Base-by-base conservation (phyloP, 2,329 filamentous ascomycete species). In the Gaeumannomyces tritici region DNA sequence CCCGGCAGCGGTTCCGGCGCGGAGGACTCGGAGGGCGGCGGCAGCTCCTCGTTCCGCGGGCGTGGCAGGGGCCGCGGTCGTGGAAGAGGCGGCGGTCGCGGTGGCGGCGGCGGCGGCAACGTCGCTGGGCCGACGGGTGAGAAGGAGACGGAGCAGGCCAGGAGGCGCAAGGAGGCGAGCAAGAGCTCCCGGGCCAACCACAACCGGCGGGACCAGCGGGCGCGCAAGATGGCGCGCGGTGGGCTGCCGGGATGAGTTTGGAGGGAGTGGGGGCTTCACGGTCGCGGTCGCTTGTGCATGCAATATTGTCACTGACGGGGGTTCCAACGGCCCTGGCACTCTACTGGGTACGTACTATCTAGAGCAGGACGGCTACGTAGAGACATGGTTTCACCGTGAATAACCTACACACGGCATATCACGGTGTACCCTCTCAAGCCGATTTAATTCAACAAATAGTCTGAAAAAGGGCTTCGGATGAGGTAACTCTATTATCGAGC, bases 171-270 rank as follows among this genome's bases (percentile, higher is more conserved):
- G 72, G 93, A 96, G 71, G 86, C 89, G 29, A 89, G 87, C 67
- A 96, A 96, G 73, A 82, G 87, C 3, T 90, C 89, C 27, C 80
- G 89, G 64, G 92, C 91, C 35, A 96, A 96, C 71, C 92, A 96
- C 72, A 95, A 91, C 73, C 84, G 93, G 29, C 83, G 91, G 60
- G 89, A 96, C 70, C 82, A 82, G 64, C 77, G 84, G 47, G 84
- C 85, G 15, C 85, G 75, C 70, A 89, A 89, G 75, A 86, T 88
- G 83, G 83, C 82, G 18, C 79, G 84, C 29, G 81, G 79, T 9
- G 79, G 79, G 5, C 75, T 78, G 64, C 66, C 71, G 11, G 71
- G 68, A 26, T 60, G 27, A 29, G 24, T 4, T 11, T 3, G n/a
- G 13, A n/a, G n/a, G n/a, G n/a, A n/a, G n/a, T n/a, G n/a, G n/a